Conservation (phyloP, 2,329 filamentous ascomycete genomes). For the Trichoderma asperellum region DNA sequence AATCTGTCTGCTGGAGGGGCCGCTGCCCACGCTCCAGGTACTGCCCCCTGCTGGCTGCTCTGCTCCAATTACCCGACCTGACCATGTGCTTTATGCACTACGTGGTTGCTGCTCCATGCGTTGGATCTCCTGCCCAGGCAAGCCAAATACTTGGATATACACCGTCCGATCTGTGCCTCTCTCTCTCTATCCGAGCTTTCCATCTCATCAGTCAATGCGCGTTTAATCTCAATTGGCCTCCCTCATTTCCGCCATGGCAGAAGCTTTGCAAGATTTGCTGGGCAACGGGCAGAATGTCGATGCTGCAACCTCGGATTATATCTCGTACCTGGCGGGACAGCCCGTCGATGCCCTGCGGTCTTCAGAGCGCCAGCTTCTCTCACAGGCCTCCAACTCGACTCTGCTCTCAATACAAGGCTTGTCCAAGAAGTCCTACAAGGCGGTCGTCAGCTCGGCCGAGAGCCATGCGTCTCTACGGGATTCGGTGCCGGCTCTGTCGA, state of each 20-base stretch:
- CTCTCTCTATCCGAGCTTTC: not conserved
- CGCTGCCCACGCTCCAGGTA: not conserved
- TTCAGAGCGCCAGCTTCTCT: slow-evolving; percentile 77
- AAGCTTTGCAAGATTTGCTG: slow-evolving; percentile 44
- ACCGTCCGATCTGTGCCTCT: not conserved
- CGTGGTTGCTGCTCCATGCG: not conserved
- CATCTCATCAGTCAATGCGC: not conserved
- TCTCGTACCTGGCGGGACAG: slow-evolving; percentile 76
- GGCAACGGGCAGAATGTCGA: slow-evolving; percentile 46
- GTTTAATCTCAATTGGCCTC: not conserved
- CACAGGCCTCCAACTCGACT: slow-evolving; percentile 78
- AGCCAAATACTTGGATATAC: not conserved
- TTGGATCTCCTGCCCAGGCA: not conserved
- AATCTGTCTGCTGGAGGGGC: not conserved
- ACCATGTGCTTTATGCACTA: not conserved
- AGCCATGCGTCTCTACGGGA: slow-evolving; percentile 73
- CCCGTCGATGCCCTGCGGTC: slow-evolving; percentile 72
- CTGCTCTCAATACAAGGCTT: slow-evolving; percentile 83
- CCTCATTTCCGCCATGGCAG: slow-evolving; percentile 40
- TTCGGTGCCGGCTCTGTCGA: slow-evolving; percentile 72
- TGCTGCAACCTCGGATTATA: slow-evolving; percentile 67
- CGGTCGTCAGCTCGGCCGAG: slow-evolving; percentile 78
- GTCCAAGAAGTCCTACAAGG: slow-evolving; percentile 85
- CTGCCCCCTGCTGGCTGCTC: not conserved
- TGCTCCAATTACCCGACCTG: too few relatives aligned